Conservation (phyloP, 306 rosid species). For the Vicia sativa region DNA sequence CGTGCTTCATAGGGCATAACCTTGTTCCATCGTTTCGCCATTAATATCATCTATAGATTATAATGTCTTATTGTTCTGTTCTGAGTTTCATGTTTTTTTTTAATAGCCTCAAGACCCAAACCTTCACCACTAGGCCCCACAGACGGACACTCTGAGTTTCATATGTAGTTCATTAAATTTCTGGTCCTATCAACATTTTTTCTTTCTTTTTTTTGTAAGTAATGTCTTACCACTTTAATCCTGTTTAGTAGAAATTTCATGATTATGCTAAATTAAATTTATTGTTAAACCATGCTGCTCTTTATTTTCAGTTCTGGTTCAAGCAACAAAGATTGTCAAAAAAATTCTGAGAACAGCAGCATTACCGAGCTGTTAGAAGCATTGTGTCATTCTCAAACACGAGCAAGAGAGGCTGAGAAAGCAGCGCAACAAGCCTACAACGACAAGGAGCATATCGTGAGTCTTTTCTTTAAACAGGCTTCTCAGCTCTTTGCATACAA, state of each 20-base stretch:
- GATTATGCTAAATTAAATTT: constrained; percentile 28
- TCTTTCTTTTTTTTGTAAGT: too few species aligned
- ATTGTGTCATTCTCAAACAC: constrained; percentile 82
- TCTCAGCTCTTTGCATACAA: constrained; percentile 84
- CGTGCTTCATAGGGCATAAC: too few species aligned
- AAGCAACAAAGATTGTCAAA: constrained; percentile 37
- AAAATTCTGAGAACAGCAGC: constrained; percentile 40
- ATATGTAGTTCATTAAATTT: too few species aligned
- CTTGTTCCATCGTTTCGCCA: too few species aligned
- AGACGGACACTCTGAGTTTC: too few species aligned
- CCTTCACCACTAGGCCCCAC: too few species aligned
- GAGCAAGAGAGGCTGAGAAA: constrained; percentile 89
- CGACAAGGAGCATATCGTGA: constrained; percentile 81
- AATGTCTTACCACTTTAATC: background rate
- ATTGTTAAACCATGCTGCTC: constrained; percentile 12
- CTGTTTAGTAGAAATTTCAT: constrained; percentile 16
- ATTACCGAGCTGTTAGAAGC: constrained; percentile 83
- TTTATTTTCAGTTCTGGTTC: constrained; percentile 39
- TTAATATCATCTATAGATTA: too few species aligned
- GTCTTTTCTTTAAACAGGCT: constrained; percentile 81
- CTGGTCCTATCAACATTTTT: too few species aligned
- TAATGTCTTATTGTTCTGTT: too few species aligned
- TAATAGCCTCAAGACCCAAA: too few species aligned
- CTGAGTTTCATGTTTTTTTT: too few species aligned
- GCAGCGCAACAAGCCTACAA: constrained; percentile 76